Evolutionary conservation across 2,329 filamentous ascomycete genomes (phyloP).

Genomic region (Xylariales sp.): DNA sequence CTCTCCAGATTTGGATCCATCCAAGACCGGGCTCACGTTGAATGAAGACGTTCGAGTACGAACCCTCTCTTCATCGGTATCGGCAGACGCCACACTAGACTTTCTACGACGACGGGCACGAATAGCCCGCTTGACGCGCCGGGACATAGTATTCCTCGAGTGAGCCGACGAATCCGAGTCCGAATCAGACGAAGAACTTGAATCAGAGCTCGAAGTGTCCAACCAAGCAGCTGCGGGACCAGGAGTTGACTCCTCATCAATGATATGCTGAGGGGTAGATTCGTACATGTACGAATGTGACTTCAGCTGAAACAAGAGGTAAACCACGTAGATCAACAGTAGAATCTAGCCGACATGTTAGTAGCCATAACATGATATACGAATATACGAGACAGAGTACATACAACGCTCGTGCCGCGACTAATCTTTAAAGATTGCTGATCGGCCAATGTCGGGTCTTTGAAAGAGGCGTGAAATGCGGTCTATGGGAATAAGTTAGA

Average conservation of each 20-base stretch:
- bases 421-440: constrained; percentile 82
- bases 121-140: constrained; percentile 80
- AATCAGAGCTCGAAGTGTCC: constrained; percentile 73
- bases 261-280: constrained; percentile 90
- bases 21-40: constrained; percentile 51
- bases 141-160: constrained; percentile 73
- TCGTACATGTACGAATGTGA: constrained; percentile 93
- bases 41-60: constrained; percentile 57
- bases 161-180: constrained; percentile 77
- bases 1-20: constrained; percentile 55
- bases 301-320: constrained; percentile 90
- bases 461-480: constrained; percentile 91
- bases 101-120: constrained; percentile 78
- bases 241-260: constrained; percentile 90
- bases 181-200: constrained; percentile 67
- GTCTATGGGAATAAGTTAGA: constrained; percentile 70
- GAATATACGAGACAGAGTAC: constrained; percentile 47
- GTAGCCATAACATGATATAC: constrained; percentile 21
- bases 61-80: constrained; percentile 56
- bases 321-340: constrained; percentile 83
- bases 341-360: constrained; percentile 66
- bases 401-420: constrained; percentile 86
- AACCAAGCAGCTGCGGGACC: constrained; percentile 86
- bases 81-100: constrained; percentile 77
- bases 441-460: constrained; percentile 70